phyloP scores from a whole-genome alignment of 2,329 filamentous ascomycete species.

The Aspergillus sp. region DNA sequence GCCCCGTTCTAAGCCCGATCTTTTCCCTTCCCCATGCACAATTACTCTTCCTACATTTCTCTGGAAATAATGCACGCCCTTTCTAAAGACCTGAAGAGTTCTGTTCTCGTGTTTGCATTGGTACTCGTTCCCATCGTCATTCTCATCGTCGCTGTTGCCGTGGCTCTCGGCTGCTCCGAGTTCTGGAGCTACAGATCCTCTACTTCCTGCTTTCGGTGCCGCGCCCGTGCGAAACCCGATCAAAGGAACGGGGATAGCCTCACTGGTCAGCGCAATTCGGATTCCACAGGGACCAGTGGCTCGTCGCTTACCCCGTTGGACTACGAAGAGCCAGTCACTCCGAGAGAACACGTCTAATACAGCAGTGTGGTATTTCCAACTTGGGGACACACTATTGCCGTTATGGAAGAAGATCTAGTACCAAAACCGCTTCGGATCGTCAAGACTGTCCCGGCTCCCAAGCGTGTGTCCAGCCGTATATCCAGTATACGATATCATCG shows the following conservation, averaged over 20 bases:
- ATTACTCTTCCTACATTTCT: conserved; percentile 6
- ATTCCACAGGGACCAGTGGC: conserved; percentile 24
- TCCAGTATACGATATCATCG: conserved; percentile 9
- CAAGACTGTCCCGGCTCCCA: conserved; percentile 24
- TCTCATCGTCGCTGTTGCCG: conserved; percentile 29
- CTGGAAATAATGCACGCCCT: too few species aligned
- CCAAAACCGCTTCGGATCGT: conserved; percentile 44
- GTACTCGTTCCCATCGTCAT: conserved; percentile 41
- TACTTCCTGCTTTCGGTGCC: conserved; percentile 15
- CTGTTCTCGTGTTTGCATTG: conserved; percentile 35
- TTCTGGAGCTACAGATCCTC: conserved; percentile 20
- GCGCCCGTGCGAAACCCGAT: conserved; percentile 14
- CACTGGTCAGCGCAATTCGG: conserved; percentile 24
- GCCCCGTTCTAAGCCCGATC: too few species aligned
- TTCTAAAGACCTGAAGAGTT: conserved; percentile 26
- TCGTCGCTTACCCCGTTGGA: conserved; percentile 18
- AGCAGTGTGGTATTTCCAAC: neutral
- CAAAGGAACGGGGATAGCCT: conserved; percentile 17
- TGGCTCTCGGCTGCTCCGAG: conserved; percentile 31
- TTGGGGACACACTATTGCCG: too few species aligned
- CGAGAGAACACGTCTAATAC: conserved; percentile 15
- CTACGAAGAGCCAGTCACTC: conserved; percentile 14
- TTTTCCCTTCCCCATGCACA: neutral
- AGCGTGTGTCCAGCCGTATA: conserved; percentile 8
- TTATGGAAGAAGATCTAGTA: conserved; percentile 17